Conservation (phyloP, 164 flowering plant genomes). For the Sedum album region DNA sequence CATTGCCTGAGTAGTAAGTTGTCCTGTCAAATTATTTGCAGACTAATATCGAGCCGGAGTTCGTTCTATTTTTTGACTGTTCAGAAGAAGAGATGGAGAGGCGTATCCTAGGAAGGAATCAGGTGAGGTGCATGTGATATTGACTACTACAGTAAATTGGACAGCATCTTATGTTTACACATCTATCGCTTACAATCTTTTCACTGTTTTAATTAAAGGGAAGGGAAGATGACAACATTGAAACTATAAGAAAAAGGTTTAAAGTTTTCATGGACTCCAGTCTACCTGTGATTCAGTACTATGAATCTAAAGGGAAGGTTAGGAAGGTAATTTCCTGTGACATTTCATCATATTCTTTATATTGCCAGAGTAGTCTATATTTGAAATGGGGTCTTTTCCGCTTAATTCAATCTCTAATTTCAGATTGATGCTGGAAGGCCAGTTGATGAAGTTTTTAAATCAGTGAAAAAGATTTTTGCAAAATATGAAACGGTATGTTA, state of each 20-base stretch:
- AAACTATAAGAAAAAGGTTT: conserved; percentile 76
- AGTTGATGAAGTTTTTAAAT: conserved; percentile 64
- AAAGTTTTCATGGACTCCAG: conserved; percentile 76
- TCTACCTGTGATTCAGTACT: conserved; percentile 66
- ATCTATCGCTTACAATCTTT: not conserved
- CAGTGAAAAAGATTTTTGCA: conserved; percentile 52
- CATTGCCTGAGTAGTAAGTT: not conserved
- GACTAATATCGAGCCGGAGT: conserved; percentile 76
- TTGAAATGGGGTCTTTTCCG: not conserved
- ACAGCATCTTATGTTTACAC: not conserved
- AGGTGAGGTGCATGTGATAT: conserved; percentile 34
- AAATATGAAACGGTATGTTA: conserved; percentile 36
- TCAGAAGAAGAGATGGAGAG: conserved; percentile 92
- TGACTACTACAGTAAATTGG: not conserved
- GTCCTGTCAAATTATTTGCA: conserved; percentile 24
- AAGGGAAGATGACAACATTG: conserved; percentile 87
- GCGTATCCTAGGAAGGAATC: conserved; percentile 75
- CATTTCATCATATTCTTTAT: not conserved
- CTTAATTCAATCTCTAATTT: not conserved
- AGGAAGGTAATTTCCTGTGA: conserved; percentile 41
- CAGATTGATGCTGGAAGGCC: conserved; percentile 88
- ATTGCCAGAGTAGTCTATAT: not conserved
- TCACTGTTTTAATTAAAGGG: conserved; percentile 34
- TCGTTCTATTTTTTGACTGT: conserved; percentile 78
- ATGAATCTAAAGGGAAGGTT: conserved; percentile 58